Evolutionary conservation across 2,329 filamentous ascomycete species (phyloP).

Genomic region (Hymenoscyphus repandus): DNA sequence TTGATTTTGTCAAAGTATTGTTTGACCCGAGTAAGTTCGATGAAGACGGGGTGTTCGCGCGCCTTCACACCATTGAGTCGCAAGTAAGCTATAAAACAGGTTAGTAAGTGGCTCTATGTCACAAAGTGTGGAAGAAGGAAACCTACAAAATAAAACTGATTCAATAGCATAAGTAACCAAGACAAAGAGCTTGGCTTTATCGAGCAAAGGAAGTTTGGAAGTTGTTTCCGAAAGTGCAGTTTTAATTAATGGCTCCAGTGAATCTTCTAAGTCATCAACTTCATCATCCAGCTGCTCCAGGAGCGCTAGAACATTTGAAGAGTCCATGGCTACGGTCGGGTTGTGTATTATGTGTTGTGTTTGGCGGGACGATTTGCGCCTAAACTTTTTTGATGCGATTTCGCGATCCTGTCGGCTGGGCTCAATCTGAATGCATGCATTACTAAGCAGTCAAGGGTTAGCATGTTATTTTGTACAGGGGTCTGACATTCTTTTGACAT

Average conservation of each 20-base stretch:
- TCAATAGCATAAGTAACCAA: constrained; percentile 84
- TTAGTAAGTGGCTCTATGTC: constrained; percentile 8
- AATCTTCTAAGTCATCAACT: constrained; percentile 72
- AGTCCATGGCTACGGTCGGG: constrained; percentile 35
- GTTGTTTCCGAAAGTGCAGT: constrained; percentile 61
- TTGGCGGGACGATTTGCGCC: neutral
- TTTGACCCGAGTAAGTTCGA: constrained; percentile 78
- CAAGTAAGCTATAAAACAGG: constrained; percentile 55
- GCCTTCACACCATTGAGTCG: constrained; percentile 74
- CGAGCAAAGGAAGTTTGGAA: constrained; percentile 80
- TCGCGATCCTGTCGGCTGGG: neutral
- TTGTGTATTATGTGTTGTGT: neutral
- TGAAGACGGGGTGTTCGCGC: constrained; percentile 79
- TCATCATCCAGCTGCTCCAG: constrained; percentile 60
- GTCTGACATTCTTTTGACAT: no score
- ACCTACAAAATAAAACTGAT: constrained; percentile 77
- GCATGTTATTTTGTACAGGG: no score
- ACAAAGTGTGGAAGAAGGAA: neutral
- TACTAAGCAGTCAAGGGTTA: neutral
- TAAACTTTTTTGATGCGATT: constrained; percentile 1
- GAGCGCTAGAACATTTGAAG: constrained; percentile 26
- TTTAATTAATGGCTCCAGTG: constrained; percentile 67
- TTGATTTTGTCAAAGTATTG: constrained; percentile 95
- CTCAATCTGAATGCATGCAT: neutral
- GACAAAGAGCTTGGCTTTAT: constrained; percentile 92